Percentiles rank a stretch among this genome's conserved stretches.
Evolutionary conservation across 352 stramenopile species (phyloP).

Genomic region (Phytophthora fragariae): DNA sequence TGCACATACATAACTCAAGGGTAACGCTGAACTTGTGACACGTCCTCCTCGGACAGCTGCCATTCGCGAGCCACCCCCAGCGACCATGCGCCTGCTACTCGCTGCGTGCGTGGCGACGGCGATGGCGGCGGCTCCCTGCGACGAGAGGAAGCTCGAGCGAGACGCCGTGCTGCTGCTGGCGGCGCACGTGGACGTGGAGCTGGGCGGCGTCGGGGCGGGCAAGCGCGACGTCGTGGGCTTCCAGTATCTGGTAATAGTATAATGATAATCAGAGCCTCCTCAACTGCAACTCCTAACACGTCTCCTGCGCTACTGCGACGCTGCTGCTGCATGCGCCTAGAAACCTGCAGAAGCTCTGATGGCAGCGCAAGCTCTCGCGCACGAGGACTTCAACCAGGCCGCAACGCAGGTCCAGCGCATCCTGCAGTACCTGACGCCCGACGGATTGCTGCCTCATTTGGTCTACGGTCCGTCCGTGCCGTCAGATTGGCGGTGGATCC

Average conservation of each 20-base stretch:
- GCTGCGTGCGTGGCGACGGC: constrained; percentile 1
- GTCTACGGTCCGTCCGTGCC: constrained; percentile 84
- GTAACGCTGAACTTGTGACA: constrained; percentile 8
- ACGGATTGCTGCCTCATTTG: constrained; percentile 72
- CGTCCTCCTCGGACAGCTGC: background rate
- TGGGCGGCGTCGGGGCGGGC: constrained; percentile 73
- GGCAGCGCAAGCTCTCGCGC: constrained; percentile 79
- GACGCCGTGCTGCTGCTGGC: constrained; percentile 53
- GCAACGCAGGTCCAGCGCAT: constrained; percentile 73
- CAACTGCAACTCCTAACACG: background rate
- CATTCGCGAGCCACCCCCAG: background rate
- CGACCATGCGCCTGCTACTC: constrained; percentile 5
- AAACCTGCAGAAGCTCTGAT: constrained; percentile 84
- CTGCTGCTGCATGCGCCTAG: constrained; percentile 6
- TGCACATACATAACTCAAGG: background rate
- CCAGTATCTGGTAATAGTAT: constrained; percentile 67
- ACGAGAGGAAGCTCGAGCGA: constrained; percentile 57
- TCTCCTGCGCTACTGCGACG: background rate
- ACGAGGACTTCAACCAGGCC: constrained; percentile 75
- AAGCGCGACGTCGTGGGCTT: constrained; percentile 64
- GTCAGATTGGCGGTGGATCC: constrained; percentile 54
- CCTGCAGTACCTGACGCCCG: constrained; percentile 60
- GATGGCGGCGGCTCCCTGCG: constrained; percentile 34
- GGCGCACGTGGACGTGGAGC: constrained; percentile 66
- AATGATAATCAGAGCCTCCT: background rate